These are phyloP conservation scores for Tubosaeta brunneosetosa DNA, from an alignment of 768 basidiomycete genomes.

Conservation along the genomic window DNA sequence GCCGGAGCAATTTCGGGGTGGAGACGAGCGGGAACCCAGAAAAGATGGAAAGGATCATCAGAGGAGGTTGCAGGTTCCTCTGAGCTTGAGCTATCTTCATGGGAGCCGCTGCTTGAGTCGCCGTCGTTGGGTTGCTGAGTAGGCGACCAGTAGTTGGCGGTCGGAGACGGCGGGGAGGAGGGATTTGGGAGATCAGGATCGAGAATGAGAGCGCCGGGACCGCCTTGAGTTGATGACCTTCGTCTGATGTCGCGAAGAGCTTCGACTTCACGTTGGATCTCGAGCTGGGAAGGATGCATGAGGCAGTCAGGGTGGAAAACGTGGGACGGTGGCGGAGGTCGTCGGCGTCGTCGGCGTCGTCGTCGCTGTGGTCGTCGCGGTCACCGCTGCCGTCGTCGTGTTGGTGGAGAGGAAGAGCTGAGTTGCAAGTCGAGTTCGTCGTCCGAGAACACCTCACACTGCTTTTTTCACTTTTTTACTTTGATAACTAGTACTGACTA, in stretches of 20 bases:
- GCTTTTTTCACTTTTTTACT: background rate
- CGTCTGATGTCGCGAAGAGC: constrained; percentile 78
- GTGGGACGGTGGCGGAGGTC: constrained; percentile 7
- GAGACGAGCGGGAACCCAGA: constrained; percentile 96
- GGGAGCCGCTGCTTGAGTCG: constrained; percentile 41
- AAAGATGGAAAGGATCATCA: constrained; percentile 85
- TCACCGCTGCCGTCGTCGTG: constrained; percentile 7
- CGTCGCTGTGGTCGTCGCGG: constrained; percentile 8
- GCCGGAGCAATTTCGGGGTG: constrained; percentile 98
- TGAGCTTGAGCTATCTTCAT: constrained; percentile 37
- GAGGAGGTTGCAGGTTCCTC: constrained; percentile 31
- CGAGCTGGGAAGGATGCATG: constrained; percentile 77
- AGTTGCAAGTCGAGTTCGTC: background rate
- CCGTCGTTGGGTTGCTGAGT: constrained; percentile 39
- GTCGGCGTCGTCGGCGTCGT: constrained; percentile 4
- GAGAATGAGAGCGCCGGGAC: constrained; percentile 76
- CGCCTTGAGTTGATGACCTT: constrained; percentile 68
- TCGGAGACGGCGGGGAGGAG: constrained; percentile 56
- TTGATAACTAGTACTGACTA: constrained; percentile 10
- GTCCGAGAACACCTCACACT: constrained; percentile 14
- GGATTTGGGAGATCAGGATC: constrained; percentile 90
- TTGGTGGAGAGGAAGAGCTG: background rate
- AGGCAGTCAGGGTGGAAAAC: constrained; percentile 6
- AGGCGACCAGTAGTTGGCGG: constrained; percentile 47
- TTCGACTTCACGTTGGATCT: constrained; percentile 85